Base-by-base conservation (phyloP, 2,329 filamentous ascomycete species). In the Thielaviopsis cerberus region DNA sequence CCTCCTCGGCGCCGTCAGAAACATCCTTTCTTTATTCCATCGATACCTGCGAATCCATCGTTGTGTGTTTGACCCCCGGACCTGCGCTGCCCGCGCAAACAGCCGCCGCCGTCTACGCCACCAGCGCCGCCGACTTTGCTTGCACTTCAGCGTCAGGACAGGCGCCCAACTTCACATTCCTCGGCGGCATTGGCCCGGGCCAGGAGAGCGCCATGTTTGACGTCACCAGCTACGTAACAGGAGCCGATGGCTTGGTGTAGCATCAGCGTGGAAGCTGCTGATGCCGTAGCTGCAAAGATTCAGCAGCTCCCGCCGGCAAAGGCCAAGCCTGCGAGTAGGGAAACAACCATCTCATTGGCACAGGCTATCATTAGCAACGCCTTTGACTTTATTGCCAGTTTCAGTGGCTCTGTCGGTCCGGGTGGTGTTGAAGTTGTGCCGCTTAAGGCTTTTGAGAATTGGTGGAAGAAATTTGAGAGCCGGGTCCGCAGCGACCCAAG, bases 401-500 rank as follows among this genome's bases (percentile, higher is more conserved):
- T 94, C 74, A 87, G 85, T 61, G 80, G 81, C 41, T 77, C 78
- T 59, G 74, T 75, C 1, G 76, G 76, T 1, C 72, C 73, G 25
- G 77, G 74, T 1, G 85, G 85, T 0, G 79, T 85, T 52, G 91
- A 97, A 68, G 85, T 94, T 13, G 87, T 98, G 24, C 90, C 92
- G n/a, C 71, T 98, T 63, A 92, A 87, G 71, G 88, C 86, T 4
- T 98, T 98, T 69, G 85, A 94, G 71, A 88, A 94, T 60, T 98
- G 94, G 92, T 98, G 94, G 92, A 79, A 76, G 61, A 97, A 96
- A 71, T 98, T 98, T 72, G 91, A 98, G 73, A 80, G 81, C 61
- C 84, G 83, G 67, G 79, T 98, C 45, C 84, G 90, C 65, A 77
- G 80, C 63, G 92, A 98, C 72, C 91, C 92, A 0, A 80, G 81